A percentile compares a stretch with the other conserved stretches of the same genome.
These are phyloP conservation scores for Flaveria brownii DNA, from an alignment of 129 eudicot species.

Conservation along the genomic window DNA sequence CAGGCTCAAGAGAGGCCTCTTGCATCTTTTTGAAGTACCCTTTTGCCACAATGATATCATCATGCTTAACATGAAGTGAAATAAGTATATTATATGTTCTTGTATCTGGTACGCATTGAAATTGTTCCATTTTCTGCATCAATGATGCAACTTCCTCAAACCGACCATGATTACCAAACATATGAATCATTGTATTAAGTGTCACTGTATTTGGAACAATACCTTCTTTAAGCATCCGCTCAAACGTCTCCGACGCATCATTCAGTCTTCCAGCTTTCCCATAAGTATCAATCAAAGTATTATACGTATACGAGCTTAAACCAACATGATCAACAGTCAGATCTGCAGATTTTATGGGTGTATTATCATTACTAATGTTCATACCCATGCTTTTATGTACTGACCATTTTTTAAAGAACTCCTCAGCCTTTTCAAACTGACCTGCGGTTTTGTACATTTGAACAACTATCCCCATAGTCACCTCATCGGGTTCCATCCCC, in stretches of 20 bases:
- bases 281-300: constrained; percentile 81
- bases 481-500: constrained; percentile 84
- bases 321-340: constrained; percentile 36
- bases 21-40: constrained; percentile 66
- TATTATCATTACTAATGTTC: not conserved
- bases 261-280: constrained; percentile 77
- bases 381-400: constrained; percentile 26
- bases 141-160: constrained; percentile 59
- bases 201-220: constrained; percentile 72
- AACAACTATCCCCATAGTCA: constrained; percentile 71
- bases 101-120: constrained; percentile 68
- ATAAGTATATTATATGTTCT: constrained; percentile 88
- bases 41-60: constrained; percentile 56
- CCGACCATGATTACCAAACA: constrained; percentile 70
- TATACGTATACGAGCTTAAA: constrained; percentile 65
- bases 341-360: not conserved
- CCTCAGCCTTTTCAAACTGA: constrained; percentile 69
- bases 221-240: constrained; percentile 62
- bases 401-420: constrained; percentile 79
- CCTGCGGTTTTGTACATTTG: constrained; percentile 83
- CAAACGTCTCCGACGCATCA: constrained; percentile 68
- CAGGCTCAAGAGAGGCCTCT: constrained; percentile 65
- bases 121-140: constrained; percentile 69
- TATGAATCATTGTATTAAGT: constrained; percentile 88
- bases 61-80: constrained; percentile 71